Percentiles rank a stretch among this genome's conserved stretches.
These are phyloP conservation scores for Nematodospora anomalae DNA, from an alignment of 1,139 yeast genomes.

Conservation along the genomic window DNA sequence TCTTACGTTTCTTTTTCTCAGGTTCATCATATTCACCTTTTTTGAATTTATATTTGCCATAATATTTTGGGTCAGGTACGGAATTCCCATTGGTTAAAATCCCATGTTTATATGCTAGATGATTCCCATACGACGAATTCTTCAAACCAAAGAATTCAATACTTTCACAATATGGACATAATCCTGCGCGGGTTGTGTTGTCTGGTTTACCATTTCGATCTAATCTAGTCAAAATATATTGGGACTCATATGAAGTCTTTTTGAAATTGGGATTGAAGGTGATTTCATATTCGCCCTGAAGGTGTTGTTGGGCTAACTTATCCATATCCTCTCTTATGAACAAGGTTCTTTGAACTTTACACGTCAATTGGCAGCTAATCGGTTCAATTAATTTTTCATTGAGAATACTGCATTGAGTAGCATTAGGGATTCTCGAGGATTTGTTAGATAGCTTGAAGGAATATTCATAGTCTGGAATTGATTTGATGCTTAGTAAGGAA, in stretches of 20 bases:
- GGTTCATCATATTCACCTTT: conserved; percentile 18
- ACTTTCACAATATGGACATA: conserved; percentile 33
- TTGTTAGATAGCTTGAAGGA: conserved; percentile 9
- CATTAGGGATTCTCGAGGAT: conserved; percentile 10
- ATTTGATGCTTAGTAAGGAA: conserved; percentile 8
- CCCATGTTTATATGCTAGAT: conserved; percentile 37
- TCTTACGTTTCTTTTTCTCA: conserved; percentile 18
- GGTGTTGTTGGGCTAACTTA: not conserved
- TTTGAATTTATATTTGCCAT: conserved; percentile 14
- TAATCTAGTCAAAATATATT: conserved; percentile 16
- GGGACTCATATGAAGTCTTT: conserved; percentile 16
- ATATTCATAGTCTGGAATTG: conserved; percentile 13
- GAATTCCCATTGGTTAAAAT: conserved; percentile 32
- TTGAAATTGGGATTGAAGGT: conserved; percentile 14
- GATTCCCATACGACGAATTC: conserved; percentile 35
- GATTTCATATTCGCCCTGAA: conserved; percentile 10
- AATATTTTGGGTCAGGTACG: conserved; percentile 20
- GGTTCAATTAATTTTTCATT: conserved; percentile 14
- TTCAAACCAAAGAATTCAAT: conserved; percentile 34
- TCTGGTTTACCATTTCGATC: conserved; percentile 14
- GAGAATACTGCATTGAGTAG: conserved; percentile 11
- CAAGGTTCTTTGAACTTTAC: conserved; percentile 14
- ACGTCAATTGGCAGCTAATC: conserved; percentile 8
- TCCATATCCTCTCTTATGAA: conserved; percentile 12
- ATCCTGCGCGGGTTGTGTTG: conserved; percentile 23